phyloP scores from a whole-genome alignment of 305 asterid genomes.

The Fraxinus sp. region DNA sequence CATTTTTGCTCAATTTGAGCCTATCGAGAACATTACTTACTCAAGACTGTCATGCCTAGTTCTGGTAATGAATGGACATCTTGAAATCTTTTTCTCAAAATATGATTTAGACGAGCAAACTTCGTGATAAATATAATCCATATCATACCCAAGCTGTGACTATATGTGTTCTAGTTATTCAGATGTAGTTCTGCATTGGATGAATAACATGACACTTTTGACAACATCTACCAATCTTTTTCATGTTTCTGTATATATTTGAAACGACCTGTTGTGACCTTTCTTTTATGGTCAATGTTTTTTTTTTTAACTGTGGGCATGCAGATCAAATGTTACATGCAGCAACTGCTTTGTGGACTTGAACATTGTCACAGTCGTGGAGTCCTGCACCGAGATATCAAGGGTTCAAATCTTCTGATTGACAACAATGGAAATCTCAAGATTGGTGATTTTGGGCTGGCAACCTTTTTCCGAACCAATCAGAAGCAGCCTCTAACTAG shows the following conservation, averaged over 20 bases:
- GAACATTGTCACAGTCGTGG: constrained; percentile 87
- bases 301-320: constrained; percentile 18
- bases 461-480: constrained; percentile 61
- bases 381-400: constrained; percentile 81
- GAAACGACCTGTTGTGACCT: background rate
- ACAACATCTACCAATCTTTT: background rate
- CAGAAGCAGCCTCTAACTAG: constrained; percentile 76
- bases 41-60: background rate
- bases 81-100: background rate
- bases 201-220: background rate
- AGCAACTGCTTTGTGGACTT: constrained; percentile 72
- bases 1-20: background rate
- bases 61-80: background rate
- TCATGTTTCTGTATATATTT: background rate
- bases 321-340: constrained; percentile 86
- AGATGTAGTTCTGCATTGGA: background rate
- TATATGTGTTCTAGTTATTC: background rate
- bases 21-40: background rate
- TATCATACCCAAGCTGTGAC: background rate
- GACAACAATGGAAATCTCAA: constrained; percentile 67
- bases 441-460: constrained; percentile 88
- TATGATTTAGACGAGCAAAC: background rate
- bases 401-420: constrained; percentile 75
- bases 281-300: background rate
- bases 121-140: background rate